Base-by-base conservation (phyloP, 2,329 filamentous ascomycete species). In the Blastomyces emzantsi region DNA sequence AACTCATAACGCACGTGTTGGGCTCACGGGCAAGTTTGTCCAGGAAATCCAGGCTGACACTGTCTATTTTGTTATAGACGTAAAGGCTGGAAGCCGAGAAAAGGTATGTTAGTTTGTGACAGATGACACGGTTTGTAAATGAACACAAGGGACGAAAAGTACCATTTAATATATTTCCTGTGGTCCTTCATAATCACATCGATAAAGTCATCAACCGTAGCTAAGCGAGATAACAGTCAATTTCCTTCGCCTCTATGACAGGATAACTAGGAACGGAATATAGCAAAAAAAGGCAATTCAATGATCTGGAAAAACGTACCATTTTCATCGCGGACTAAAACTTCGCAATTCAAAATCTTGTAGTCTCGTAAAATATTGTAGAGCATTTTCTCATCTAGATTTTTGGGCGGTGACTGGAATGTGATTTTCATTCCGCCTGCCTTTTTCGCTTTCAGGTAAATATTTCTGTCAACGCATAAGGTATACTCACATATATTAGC, bases 161-260 rank as follows among this genome's bases (percentile, higher is more conserved):
- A 81, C 81, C 86, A 89, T 73, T 85, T 85, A 81, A 99, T 97
- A 81, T 99, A 99, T 77, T 96, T 99, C 73, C 94, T 83, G 81
- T 99, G 94, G 74, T 97, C 91, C 77, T 94, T 96, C 93, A 97
- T 97, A 78, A 99, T 97, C 66, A 97, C 92, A 76, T 99, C 94
- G 79, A 99, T 99, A 76, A 99, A 90, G 77, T 99, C 93, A 79
- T 99, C 94, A 45, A 99, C 92, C 0, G 94, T 97, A 51, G 89
- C 91, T 85, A 64, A 13, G 19, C 25, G 17, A 56, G 1, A 60
- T 33, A 57, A 66, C 65, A 62, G 39, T 65, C 22, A 25, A 36
- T 62, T 30, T 22, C 15, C 13, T 6, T 22, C 30, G 25, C 28
- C 19, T 36, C 17, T 49, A 1, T 17, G 22, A 39, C 4, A 56